Percentiles rank a stretch among this genome's conserved stretches.
Evolutionary conservation across 2,329 filamentous ascomycete genomes (phyloP).

Genomic region (Aspergillus intermedius): DNA sequence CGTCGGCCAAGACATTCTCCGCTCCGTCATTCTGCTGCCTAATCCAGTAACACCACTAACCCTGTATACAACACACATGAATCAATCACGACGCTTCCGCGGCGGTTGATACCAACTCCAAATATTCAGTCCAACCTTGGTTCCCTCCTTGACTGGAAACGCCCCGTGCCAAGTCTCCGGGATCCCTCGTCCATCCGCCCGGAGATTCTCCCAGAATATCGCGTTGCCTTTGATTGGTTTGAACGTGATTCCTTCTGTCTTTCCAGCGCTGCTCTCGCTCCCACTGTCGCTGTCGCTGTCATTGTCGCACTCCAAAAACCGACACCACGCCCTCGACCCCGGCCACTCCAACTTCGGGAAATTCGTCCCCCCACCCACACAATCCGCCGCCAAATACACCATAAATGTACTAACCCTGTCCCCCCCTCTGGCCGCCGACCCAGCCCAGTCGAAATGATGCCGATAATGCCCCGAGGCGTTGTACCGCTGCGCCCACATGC

Average conservation of each 20-base stretch:
- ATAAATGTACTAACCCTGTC: conserved; percentile 54
- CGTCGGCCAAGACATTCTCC: neutral
- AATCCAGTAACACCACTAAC: neutral
- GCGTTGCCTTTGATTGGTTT: conserved; percentile 53
- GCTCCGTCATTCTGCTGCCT: neutral
- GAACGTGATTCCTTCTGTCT: conserved; percentile 47
- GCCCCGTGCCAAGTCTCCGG: conserved; percentile 57
- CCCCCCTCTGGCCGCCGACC: conserved; percentile 29
- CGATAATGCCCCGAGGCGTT: conserved; percentile 52
- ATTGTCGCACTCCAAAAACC: conserved; percentile 50
- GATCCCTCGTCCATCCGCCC: conserved; percentile 50
- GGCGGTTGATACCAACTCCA: conserved; percentile 56
- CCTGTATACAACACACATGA: neutral
- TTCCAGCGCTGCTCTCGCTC: too few relatives aligned
- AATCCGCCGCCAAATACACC: conserved; percentile 52
- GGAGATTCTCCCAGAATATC: conserved; percentile 58
- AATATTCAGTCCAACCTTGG: conserved; percentile 58
- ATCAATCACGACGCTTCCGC: neutral
- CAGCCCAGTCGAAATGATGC: conserved; percentile 55
- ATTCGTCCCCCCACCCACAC: conserved; percentile 54
- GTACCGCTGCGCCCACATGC: conserved; percentile 56
- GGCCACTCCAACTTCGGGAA: conserved; percentile 50
- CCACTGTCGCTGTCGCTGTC: conserved; percentile 7
- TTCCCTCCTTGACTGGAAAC: conserved; percentile 49
- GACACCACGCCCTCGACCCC: conserved; percentile 46